Base-by-base conservation (phyloP, 208 protist genomes). In the Leishmania tarentolae region DNA sequence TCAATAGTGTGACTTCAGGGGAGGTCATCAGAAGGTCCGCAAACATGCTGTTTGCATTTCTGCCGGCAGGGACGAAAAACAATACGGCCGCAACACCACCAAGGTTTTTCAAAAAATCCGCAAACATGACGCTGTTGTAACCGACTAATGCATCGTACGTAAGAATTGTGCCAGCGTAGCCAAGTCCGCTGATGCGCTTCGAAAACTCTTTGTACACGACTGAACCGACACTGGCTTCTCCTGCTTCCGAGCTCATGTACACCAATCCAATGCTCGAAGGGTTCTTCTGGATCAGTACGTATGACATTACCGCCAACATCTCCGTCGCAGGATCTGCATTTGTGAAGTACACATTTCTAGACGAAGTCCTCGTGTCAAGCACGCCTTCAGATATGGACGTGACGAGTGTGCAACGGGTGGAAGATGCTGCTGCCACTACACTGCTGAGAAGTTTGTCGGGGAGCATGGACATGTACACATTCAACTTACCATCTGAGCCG, bases 221-320 rank as follows among this genome's bases (percentile, higher is more conserved):
- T 24, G 17, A 13, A 40, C 76, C 77, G 17, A 61, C 57, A 2
- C 56, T 56, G 46, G 44, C 65, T n/a, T 40, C 37, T 3, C 3
- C 28, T 31, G 9, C 21, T 35, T 19, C 46, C n/a, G 31, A 11
- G 40, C 40, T 68, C 52, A 24, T 37, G 56, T 71, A 84, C 4
- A 84, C 69, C 50, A 84, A 84, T 31, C 81, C 81, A 0, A 84
- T 44, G 31, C 53, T 76, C 47, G 66, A 1, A n/a, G 81, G 81
- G 40, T 53, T 68, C 3, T 70, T 28, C 5, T n/a, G 42, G 44
- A 44, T 42, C 6, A 84, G 46, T 5, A 77, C 70, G 42, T 80
- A 80, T 28, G 76, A 59, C 76, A 84, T 57, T 57, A 84, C 24
- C 28, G 47, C 81, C 69, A 84, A 65, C 81, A 84, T 84, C 76